Evolutionary conservation across 2,329 filamentous ascomycete species (phyloP).

Genomic region (Monilinia vaccinii-corymbosi): DNA sequence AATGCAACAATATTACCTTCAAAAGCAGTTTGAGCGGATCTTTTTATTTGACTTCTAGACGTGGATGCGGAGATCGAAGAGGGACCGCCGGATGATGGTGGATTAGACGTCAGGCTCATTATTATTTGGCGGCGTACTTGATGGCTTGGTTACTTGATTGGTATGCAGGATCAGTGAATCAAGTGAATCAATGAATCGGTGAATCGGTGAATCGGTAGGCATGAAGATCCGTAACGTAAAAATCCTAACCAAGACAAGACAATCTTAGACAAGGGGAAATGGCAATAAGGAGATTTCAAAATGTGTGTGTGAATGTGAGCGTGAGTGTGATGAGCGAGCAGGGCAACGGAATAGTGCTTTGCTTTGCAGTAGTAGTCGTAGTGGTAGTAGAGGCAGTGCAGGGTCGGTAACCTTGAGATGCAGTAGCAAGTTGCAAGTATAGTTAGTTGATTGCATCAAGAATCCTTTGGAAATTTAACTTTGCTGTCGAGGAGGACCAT

Average conservation of each 20-base stretch:
- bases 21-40: slow-evolving; percentile 51
- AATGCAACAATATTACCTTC: slow-evolving; percentile 39
- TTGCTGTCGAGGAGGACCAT: neutral
- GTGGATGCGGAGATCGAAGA: slow-evolving; percentile 25
- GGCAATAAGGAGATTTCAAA: neutral
- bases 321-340: neutral
- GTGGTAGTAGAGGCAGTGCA: neutral
- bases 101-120: slow-evolving; percentile 29
- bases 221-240: neutral
- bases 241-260: neutral
- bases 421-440: neutral
- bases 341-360: neutral
- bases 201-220: neutral
- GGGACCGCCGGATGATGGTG: slow-evolving; percentile 27
- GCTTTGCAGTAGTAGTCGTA: neutral
- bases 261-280: slow-evolving; percentile 3
- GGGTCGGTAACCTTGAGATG: neutral
- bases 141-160: neutral
- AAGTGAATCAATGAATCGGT: neutral
- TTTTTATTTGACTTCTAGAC: slow-evolving; percentile 42
- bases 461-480: neutral
- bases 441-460: neutral
- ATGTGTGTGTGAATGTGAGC: neutral
- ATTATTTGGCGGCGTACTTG: slow-evolving; percentile 1
- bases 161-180: neutral